Evolutionary conservation across 2,329 filamentous ascomycete species (phyloP).

Genomic region (Blumeria hordei): DNA sequence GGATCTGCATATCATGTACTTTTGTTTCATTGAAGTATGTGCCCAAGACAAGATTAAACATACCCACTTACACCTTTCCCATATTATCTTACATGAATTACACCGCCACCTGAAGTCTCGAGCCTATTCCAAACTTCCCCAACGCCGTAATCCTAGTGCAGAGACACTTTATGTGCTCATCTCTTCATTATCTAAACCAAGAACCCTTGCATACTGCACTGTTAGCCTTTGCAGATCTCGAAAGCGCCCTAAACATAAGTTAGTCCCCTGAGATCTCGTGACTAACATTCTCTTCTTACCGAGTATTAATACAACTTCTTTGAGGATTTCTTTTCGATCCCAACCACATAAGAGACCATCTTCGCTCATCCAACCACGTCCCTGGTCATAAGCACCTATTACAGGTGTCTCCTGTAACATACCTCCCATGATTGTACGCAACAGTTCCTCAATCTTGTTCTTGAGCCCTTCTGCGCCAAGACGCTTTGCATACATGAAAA

Average conservation of each 20-base stretch:
- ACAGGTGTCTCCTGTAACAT: slow-evolving; percentile 33
- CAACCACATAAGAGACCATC: slow-evolving; percentile 67
- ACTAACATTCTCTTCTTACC: slow-evolving; percentile 29
- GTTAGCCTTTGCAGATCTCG: slow-evolving; percentile 81
- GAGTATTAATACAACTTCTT: slow-evolving; percentile 75
- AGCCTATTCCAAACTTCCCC: too few relatives aligned
- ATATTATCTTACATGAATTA: too few relatives aligned
- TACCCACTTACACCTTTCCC: too few relatives aligned
- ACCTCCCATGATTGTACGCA: slow-evolving; percentile 59
- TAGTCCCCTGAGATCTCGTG: neutral
- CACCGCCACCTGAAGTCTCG: too few relatives aligned
- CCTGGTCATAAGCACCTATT: slow-evolving; percentile 17
- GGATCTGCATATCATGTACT: too few relatives aligned
- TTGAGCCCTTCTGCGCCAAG: slow-evolving; percentile 73
- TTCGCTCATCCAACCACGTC: slow-evolving; percentile 37
- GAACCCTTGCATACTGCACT: slow-evolving; percentile 76
- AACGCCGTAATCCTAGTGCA: too few relatives aligned
- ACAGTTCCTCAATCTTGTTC: slow-evolving; percentile 76
- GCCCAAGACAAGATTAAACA: too few relatives aligned
- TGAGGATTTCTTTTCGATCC: slow-evolving; percentile 68
- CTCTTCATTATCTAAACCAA: slow-evolving; percentile 28
- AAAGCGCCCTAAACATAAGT: slow-evolving; percentile 47
- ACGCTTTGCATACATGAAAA: slow-evolving; percentile 96
- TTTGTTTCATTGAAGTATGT: too few relatives aligned
- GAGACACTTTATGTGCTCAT: slow-evolving; percentile 1